Evolutionary conservation across 192 early-diverging fungal genomes (phyloP).

Genomic region (Coemansia sp.): DNA sequence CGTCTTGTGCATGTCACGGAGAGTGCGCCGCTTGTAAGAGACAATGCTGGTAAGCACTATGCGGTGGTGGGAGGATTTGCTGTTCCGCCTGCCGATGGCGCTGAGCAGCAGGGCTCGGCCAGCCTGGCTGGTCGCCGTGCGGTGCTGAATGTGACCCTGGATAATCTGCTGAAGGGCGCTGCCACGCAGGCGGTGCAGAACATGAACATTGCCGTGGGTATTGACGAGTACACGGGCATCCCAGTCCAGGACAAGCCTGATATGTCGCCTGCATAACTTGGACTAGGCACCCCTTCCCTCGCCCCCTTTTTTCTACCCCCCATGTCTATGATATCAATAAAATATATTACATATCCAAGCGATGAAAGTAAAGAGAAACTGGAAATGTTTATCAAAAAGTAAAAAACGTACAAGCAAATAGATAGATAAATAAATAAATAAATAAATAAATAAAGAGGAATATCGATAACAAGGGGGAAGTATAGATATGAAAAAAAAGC

Average conservation of each 20-base stretch:
- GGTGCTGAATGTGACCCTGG: conserved; percentile 88
- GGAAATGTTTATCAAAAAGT: too few relatives aligned
- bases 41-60: conserved; percentile 87
- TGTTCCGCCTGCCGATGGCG: conserved; percentile 57
- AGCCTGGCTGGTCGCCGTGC: conserved; percentile 65
- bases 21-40: conserved; percentile 77
- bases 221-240: conserved; percentile 90
- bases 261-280: conserved; percentile 22
- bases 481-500: too few relatives aligned
- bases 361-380: too few relatives aligned
- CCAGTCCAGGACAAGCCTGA: conserved; percentile 45
- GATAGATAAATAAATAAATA: too few relatives aligned
- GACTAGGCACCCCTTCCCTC: too few relatives aligned
- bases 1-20: conserved; percentile 76
- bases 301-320: too few relatives aligned
- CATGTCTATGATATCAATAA: too few relatives aligned
- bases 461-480: too few relatives aligned
- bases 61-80: conserved; percentile 92
- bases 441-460: too few relatives aligned
- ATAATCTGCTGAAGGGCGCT: conserved; percentile 97
- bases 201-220: conserved; percentile 87
- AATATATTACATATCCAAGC: too few relatives aligned
- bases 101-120: conserved; percentile 9
- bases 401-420: too few relatives aligned
- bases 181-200: conserved; percentile 99